These are phyloP conservation scores for Arctostaphylos glauca DNA, from an alignment of 148 eudicot species.

Conservation along the genomic window DNA sequence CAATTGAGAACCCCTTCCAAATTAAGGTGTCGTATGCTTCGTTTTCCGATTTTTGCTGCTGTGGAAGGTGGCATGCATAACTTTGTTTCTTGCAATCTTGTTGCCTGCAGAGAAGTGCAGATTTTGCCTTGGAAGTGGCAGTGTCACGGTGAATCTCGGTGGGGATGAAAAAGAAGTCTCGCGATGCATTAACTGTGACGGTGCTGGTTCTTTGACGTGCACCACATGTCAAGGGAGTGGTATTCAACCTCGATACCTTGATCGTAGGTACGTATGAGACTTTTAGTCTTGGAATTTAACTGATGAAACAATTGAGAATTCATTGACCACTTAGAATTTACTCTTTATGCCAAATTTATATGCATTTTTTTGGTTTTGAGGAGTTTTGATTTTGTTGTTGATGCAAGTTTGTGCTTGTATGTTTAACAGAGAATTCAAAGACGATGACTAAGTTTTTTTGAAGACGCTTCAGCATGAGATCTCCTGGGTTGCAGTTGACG, in stretches of 20 bases:
- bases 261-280: slow-evolving; percentile 86
- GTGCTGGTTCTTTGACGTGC: slow-evolving; percentile 86
- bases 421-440: slow-evolving; percentile 86
- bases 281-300: not conserved
- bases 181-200: slow-evolving; percentile 85
- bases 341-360: not conserved
- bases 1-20: not conserved
- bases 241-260: slow-evolving; percentile 96
- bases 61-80: not conserved
- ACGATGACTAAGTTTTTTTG: slow-evolving; percentile 59
- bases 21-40: not conserved
- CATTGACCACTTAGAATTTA: not conserved
- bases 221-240: slow-evolving; percentile 97
- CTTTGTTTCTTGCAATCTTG: not conserved
- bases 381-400: not conserved
- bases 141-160: slow-evolving; percentile 77
- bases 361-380: not conserved
- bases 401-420: not conserved
- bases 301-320: not conserved
- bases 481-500: not conserved
- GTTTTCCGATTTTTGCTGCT: not conserved
- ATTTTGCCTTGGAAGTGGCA: slow-evolving; percentile 84
- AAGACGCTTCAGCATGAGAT: not conserved
- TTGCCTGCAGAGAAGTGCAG: slow-evolving; percentile 64
- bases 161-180: slow-evolving; percentile 89